Evolutionary conservation across 2,329 filamentous ascomycete genomes (phyloP), one percentile per base, ranked within the genome.

Genomic region (Paecilomyces sp.): DNA sequence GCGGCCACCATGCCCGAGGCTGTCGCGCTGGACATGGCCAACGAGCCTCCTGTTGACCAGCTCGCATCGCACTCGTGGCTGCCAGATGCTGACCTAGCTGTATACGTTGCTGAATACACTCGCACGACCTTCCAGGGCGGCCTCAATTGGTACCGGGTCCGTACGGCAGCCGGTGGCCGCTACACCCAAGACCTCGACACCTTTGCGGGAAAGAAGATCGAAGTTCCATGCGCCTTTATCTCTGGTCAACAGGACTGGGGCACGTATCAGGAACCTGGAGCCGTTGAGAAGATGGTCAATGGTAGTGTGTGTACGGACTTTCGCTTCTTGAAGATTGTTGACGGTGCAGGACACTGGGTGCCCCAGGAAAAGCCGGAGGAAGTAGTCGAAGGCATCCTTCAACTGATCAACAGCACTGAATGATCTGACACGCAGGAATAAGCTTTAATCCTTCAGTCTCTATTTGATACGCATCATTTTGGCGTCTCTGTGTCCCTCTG

Each of bases 301-400:
- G 65, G 67, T n/a, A 72, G 77, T 7, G 76, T 77, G 0, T 87
- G 84, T 63, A 74, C 71, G 28, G 78, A 81, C 60, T 88, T 85
- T 67, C 76, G 77, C 56, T 82, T 83, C 0, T 71, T 76, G 34
- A 80, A 68, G 56, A 73, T 86, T 18, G 74, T 89, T 12, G 80
- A 86, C 15, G 80, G 80, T 0, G 86, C 85, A 3, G 87, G 87
- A 0, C 88, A 90, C 74, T 90, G 87, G 87, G 81, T 87, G 36
- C 86, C 88, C 67, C 85, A 89, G 71, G 86, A 89, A 69, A 78
- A 84, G 68, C 81, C 85, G 1, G 79, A 83, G 64, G 78, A 74
- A 58, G 83, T 86, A 8, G 74, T 78, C 0, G 68, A 77, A 57
- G 76, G 77, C 59, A 74, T 86, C 47, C 60, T 80, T 62, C 70